Base-by-base conservation (phyloP, 768 basidiomycete species). In the Collybia sp. region DNA sequence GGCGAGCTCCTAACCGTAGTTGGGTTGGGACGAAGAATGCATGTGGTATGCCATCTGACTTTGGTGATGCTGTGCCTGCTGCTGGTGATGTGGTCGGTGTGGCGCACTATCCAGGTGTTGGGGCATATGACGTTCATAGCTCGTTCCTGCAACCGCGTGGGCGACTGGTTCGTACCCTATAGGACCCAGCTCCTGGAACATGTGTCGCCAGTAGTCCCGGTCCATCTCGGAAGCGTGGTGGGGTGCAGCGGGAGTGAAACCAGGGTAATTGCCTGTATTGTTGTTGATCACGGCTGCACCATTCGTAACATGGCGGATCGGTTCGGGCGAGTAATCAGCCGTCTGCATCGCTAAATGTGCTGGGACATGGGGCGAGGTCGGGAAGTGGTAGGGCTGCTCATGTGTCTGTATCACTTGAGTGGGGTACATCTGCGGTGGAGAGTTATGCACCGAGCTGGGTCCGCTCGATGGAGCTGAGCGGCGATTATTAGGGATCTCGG, bases 111-210 rank as follows among this genome's bases (percentile, higher is more conserved):
- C 64, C 39, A 63, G 42, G 43, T 65, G 64, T 25, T 58, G 58
- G n/a, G 54, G 49, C 36, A 59, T 48, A 16, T 50, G 49, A 39
- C 56, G 58, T 20, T 50, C 44, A 12, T 61, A 54, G 37, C 45
- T 54, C 18, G 50, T 48, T 9, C 52, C 41, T 30, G 57, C 51
- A 11, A 58, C 56, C 33, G 53, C 42, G 15, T 62, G 58, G 40
- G 60, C 49, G 37, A 59, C 53, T 6, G 60, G 55, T 37, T 76
- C 66, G 44, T 69, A 68, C 35, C 73, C 80, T 15, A 80, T 80
- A 52, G 82, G 83, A 16, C 86, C 85, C 12, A 87, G 75, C 52
- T 88, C 85, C 38, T 82, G 64, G 53, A 85, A 79, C 84, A 89
- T 88, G 48, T 78, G 79, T 53, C 79, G 77, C 73, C 80, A 87